Conservation (phyloP, 2,329 filamentous ascomycete genomes). For the Fusarium scirpi region DNA sequence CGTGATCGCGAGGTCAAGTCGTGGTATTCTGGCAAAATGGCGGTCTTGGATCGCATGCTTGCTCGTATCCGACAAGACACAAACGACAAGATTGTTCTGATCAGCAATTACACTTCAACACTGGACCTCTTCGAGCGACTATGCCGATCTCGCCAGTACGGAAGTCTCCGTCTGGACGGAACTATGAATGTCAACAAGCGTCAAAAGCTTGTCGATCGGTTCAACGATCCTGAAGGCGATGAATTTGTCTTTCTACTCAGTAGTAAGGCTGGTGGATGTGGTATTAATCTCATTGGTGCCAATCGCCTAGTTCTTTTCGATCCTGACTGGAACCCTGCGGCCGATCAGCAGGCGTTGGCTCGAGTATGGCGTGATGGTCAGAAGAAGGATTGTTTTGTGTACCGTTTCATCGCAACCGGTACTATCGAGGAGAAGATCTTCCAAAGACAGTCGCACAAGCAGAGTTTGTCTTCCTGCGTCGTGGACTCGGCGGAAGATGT, state of each 20-base stretch:
- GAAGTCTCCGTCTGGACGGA: slow-evolving; percentile 88
- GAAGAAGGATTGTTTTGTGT: slow-evolving; percentile 99
- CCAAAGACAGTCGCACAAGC: slow-evolving; percentile 97
- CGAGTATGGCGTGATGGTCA: slow-evolving; percentile 99
- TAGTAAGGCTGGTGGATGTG: slow-evolving; percentile 96
- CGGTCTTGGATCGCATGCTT: slow-evolving; percentile 97
- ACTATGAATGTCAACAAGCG: slow-evolving; percentile 98
- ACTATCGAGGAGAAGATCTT: slow-evolving; percentile 99
- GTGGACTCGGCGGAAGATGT: slow-evolving; percentile 98
- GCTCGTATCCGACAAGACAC: slow-evolving; percentile 95
- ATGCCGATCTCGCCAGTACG: slow-evolving; percentile 87
- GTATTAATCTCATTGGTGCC: slow-evolving; percentile 93
- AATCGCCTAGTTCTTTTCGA: slow-evolving; percentile 97
- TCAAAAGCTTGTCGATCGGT: slow-evolving; percentile 96
- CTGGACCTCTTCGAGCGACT: slow-evolving; percentile 93
- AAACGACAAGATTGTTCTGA: slow-evolving; percentile 98
- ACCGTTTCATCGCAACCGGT: slow-evolving; percentile 98
- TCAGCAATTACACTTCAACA: slow-evolving; percentile 98
- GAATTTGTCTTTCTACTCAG: slow-evolving; percentile 98
- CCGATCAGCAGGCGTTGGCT: slow-evolving; percentile 95
- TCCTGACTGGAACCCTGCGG: slow-evolving; percentile 97
- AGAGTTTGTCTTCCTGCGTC: slow-evolving; percentile 94
- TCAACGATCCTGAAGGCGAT: slow-evolving; percentile 90
- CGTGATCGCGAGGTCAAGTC: slow-evolving; percentile 92
- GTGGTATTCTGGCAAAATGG: slow-evolving; percentile 99